Evolutionary conservation across 306 rosid species (phyloP), one percentile per base, ranked within the genome.

Genomic region (Prunus dulcis): DNA sequence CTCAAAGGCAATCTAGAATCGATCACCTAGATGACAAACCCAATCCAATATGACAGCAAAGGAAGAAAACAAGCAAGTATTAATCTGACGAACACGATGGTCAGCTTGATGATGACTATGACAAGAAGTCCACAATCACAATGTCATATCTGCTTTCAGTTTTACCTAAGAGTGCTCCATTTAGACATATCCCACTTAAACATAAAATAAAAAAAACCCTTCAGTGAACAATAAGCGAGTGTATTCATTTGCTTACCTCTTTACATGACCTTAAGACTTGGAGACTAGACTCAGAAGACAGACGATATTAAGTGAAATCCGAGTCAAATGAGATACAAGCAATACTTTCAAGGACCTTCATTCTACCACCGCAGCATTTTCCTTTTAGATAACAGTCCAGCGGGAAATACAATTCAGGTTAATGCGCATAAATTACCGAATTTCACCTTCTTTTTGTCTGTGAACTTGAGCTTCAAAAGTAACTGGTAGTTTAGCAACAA

Each of bases 1-100:
- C 38, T 14, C 43, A 64, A 34, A 43, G 13, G 20, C 43, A 65
- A 62, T 4, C 47, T 30, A 30, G 60, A 63, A 49, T 20, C 41
- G 9, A 28, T 10, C 5, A 50, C 11, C 63, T 2, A 45, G 19
- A 30, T 2, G 0, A 69, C 12, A 43, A 53, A 5, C 70, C 61
- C 63, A 66, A 79, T 79, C 52, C 64, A 34, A 52, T 34, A 10
- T 2, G 38, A 27, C 17, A 64, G 38, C 23, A 76, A 60, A 27
- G 20, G 51, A 45, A 32, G 7, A 17, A 78, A 62, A 25, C 51
- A 34, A 27, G 64, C 19, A 67, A 23, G 34, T 58, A 57, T 69
- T n/a, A 34, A 66, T 55, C 69, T 27, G 8, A 38, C 27, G 25
- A 41, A 52, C 15, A 64, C 61, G 49, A 23, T 0, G 30, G 69